These are phyloP conservation scores for Colletotrichum tropicicola DNA, from an alignment of 2,329 filamentous ascomycete genomes.

Conservation along the genomic window DNA sequence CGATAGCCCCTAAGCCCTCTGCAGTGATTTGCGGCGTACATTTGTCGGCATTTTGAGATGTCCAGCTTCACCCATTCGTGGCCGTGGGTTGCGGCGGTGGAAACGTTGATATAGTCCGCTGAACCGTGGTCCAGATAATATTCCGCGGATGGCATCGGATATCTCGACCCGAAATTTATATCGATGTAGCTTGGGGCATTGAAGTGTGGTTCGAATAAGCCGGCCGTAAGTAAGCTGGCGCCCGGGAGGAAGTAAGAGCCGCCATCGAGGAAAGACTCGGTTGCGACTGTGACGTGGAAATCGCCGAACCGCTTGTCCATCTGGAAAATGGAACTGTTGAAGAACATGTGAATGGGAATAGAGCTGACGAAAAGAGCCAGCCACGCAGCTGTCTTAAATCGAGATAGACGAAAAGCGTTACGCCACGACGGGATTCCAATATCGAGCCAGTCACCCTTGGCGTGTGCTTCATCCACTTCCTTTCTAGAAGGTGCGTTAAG, in stretches of 20 bases:
- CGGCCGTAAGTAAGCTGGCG: background rate
- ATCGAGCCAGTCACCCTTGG: constrained; percentile 47
- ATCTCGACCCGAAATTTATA: no score
- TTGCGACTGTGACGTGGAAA: constrained; percentile 27
- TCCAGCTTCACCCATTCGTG: background rate
- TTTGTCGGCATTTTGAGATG: background rate
- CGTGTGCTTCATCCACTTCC: constrained; percentile 51
- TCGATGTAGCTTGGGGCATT: no score
- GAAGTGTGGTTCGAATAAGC: no score
- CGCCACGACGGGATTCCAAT: constrained; percentile 53
- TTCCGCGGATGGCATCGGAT: no score
- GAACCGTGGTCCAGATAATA: no score
- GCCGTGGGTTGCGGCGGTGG: background rate
- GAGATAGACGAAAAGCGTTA: constrained; percentile 37
- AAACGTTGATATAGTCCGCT: no score
- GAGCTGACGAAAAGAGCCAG: constrained; percentile 34
- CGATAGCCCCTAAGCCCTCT: background rate
- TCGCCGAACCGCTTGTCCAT: constrained; percentile 21
- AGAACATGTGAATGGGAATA: constrained; percentile 38
- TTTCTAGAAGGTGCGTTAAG: constrained; percentile 19
- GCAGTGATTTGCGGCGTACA: background rate
- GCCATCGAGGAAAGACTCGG: constrained; percentile 16
- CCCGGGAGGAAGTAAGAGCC: constrained; percentile 5
- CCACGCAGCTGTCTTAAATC: constrained; percentile 34
- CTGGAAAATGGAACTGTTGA: constrained; percentile 31